Evolutionary conservation across 2,329 filamentous ascomycete genomes (phyloP).

Genomic region (Aspergillus novoparasiticus): DNA sequence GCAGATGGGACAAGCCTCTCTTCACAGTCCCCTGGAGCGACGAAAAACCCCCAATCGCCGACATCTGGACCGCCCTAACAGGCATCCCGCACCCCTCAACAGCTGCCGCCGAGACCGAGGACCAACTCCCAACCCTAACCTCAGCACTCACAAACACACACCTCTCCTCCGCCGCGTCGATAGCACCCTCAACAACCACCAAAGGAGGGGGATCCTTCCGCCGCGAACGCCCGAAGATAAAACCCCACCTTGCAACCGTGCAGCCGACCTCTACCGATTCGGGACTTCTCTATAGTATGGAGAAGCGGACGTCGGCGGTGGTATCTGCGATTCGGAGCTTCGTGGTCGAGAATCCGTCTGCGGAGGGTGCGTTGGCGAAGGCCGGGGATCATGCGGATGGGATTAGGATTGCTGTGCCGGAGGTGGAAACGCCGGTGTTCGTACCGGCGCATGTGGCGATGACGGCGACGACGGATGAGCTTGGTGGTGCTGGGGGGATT

Average conservation of each 20-base stretch:
- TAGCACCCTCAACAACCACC: constrained; percentile 27
- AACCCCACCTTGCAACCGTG: constrained; percentile 48
- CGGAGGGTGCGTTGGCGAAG: constrained; percentile 38
- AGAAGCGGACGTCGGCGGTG: constrained; percentile 46
- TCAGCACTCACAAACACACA: constrained; percentile 21
- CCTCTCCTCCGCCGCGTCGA: constrained; percentile 31
- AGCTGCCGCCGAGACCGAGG: constrained; percentile 12
- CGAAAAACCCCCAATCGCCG: constrained; percentile 56
- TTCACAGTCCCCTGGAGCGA: constrained; percentile 64
- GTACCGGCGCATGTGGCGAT: constrained; percentile 42
- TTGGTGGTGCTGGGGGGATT: constrained; percentile 44
- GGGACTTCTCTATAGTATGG: constrained; percentile 46
- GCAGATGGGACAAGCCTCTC: constrained; percentile 66
- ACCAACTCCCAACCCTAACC: constrained; percentile 12
- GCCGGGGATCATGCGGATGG: constrained; percentile 24
- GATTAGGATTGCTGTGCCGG: constrained; percentile 40
- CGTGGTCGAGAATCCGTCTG: constrained; percentile 42
- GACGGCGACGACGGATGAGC: constrained; percentile 43
- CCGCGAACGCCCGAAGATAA: constrained; percentile 30
- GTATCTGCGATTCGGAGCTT: constrained; percentile 45
- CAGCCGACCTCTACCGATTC: constrained; percentile 43
- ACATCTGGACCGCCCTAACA: constrained; percentile 62
- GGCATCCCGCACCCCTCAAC: constrained; percentile 37
- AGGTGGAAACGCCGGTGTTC: constrained; percentile 34
- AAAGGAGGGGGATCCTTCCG: constrained; percentile 22